A percentile compares a stretch with the other conserved stretches of the same genome.
Conservation (phyloP, 192 early-diverging fungal genomes). For the Anaeromyces robustus region DNA sequence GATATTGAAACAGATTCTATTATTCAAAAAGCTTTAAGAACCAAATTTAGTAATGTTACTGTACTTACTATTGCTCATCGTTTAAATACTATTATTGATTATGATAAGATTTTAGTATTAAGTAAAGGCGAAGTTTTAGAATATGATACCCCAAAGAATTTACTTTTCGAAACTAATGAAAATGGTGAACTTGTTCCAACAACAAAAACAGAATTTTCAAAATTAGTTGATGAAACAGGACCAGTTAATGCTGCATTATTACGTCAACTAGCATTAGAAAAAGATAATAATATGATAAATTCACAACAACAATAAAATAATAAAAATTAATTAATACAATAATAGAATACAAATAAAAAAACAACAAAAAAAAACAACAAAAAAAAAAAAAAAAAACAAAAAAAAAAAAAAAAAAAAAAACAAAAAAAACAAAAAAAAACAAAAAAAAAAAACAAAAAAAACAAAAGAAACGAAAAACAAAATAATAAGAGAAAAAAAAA, state of each 20-base stretch:
- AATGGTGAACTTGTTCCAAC: not conserved
- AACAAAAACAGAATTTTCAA: conserved; percentile 13
- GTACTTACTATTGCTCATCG: conserved; percentile 66
- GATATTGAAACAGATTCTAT: conserved; percentile 66
- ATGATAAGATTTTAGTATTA: conserved; percentile 24
- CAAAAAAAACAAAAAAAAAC: too few relatives aligned
- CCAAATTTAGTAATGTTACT: conserved; percentile 10
- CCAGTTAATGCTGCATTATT: conserved; percentile 37
- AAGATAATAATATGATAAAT: too few relatives aligned
- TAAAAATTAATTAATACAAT: too few relatives aligned
- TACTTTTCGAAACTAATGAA: not conserved
- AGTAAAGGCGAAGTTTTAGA: conserved; percentile 26
- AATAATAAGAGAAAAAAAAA: too few relatives aligned
- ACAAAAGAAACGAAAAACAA: too few relatives aligned
- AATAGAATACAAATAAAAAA: too few relatives aligned
- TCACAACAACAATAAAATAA: too few relatives aligned
- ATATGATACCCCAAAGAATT: conserved; percentile 27
- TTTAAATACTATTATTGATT: conserved; percentile 46
- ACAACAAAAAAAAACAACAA: too few relatives aligned
- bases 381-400: too few relatives aligned
- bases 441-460: too few relatives aligned
- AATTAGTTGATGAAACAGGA: conserved; percentile 56
- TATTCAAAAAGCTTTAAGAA: conserved; percentile 52
- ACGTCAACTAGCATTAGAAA: conserved; percentile 1
- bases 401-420: too few relatives aligned